Base-by-base conservation (phyloP, 257 asterid genomes). In the Solanum chilense region DNA sequence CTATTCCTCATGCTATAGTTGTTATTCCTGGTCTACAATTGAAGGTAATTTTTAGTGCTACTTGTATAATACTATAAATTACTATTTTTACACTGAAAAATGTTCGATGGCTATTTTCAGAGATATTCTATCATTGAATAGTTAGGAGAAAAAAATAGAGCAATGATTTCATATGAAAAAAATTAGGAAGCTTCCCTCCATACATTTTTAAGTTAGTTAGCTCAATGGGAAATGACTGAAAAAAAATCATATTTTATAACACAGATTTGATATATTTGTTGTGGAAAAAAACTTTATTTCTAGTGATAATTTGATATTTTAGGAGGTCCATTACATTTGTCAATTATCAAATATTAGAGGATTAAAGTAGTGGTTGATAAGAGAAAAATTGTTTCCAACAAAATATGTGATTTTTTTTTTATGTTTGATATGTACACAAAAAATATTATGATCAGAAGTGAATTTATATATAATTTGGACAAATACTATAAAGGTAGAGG, bases 1-100 rank as follows among this genome's bases (percentile, higher is more conserved):
- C 89, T 85, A 84, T 93, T 31, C 94, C 93, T 3, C 89, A 91
- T 88, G 89, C 98, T 20, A 88, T 93, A 16, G 87, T 84, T 69
- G 20, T 84, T 20, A 66, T 37, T 39, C 76, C 41, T 41, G 88
- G 88, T 27, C 84, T 86, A 58, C 87, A 86, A 62, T 44, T 90
- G 20, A 71, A 87, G 90, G 90, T 35, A 56, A 27, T 64, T 35
- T 33, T 3, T 16, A 0, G 44, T 64, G 16, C 15, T 64, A 45
- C 16, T 35, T 16, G 11, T 62, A 62, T 5, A 3, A 1, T 5
- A 52, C 18, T 52, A 42, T 10, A 42, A 42, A 42, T 42, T 5
- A 9, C 47, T 42, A 42, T 42, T 42, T 10, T 42, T 13, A 13
- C 1, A 42, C 5, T 0, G n/a, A 52, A 3, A 52, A 52, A 4